Conservation (phyloP, 805 yeast genomes). For the Saturnispora silvae region DNA sequence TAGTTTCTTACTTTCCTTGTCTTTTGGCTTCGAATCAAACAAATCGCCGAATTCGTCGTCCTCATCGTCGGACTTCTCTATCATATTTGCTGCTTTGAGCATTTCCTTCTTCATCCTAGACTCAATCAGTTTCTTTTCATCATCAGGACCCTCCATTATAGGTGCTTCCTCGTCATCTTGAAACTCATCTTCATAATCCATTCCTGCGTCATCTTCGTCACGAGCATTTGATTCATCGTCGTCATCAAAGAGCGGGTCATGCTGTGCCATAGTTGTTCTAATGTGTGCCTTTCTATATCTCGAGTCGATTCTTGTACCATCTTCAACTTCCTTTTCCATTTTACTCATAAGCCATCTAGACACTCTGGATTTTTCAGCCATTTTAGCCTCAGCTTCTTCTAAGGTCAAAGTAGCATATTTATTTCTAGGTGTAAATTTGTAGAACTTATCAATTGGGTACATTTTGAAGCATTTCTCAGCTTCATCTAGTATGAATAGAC, state of each 20-base stretch:
- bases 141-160: conserved; percentile 90
- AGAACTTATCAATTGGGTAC: conserved; percentile 92
- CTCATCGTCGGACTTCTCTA: conserved; percentile 48
- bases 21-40: conserved; percentile 61
- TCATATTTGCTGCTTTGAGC: conserved; percentile 69
- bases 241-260: conserved; percentile 22
- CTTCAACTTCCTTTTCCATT: conserved; percentile 54
- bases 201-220: conserved; percentile 68
- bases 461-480: conserved; percentile 68
- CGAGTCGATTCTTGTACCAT: conserved; percentile 40
- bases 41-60: conserved; percentile 62
- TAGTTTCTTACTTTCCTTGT: conserved; percentile 81
- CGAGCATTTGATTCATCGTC: conserved; percentile 46
- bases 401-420: conserved; percentile 86
- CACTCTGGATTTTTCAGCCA: conserved; percentile 64
- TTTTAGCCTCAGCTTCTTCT: conserved; percentile 87
- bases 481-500: conserved; percentile 71
- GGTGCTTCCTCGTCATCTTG: conserved; percentile 99
- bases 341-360: conserved; percentile 97
- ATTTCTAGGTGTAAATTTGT: conserved; percentile 86
- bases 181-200: conserved; percentile 93
- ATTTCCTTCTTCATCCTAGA: conserved; percentile 73
- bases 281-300: conserved; percentile 32
- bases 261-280: conserved; percentile 27
- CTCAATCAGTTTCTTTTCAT: conserved; percentile 86